These are phyloP conservation scores for Flueggea neowawraea DNA, from an alignment of 441 rosid species.

Conservation along the genomic window DNA sequence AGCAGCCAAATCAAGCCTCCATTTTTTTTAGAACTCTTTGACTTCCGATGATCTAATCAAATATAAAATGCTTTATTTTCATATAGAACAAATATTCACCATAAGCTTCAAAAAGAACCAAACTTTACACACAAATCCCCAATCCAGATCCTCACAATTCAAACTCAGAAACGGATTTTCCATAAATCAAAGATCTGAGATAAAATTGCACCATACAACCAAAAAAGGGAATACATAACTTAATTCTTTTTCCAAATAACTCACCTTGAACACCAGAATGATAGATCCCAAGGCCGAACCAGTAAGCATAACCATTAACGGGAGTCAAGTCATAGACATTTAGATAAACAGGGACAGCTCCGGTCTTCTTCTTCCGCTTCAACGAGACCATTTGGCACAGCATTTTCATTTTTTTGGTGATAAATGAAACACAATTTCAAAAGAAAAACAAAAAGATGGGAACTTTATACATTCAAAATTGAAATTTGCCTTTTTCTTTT, in stretches of 20 bases:
- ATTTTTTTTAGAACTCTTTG: too few relatives aligned
- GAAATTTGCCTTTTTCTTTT: too few relatives aligned
- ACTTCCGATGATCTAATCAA: too few relatives aligned
- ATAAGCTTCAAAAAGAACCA: too few relatives aligned
- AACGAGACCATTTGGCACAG: slow-evolving; percentile 48
- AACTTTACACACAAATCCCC: not conserved
- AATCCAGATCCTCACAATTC: slow-evolving; percentile 10
- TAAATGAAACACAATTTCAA: too few relatives aligned
- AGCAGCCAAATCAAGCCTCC: not conserved
- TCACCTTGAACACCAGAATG: slow-evolving; percentile 97
- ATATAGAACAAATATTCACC: too few relatives aligned
- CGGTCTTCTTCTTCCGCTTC: slow-evolving; percentile 60
- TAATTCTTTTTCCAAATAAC: not conserved
- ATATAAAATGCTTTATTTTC: too few relatives aligned
- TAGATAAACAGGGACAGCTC: slow-evolving; percentile 72
- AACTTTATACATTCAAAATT: too few relatives aligned
- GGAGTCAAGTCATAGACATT: slow-evolving; percentile 94
- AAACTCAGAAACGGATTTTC: slow-evolving; percentile 1
- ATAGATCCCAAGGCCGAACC: slow-evolving; percentile 95
- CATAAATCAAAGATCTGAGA: slow-evolving; percentile 2
- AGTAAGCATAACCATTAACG: slow-evolving; percentile 87
- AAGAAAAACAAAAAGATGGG: too few relatives aligned
- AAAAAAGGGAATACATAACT: not conserved
- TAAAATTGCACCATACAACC: not conserved
- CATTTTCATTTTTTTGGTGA: slow-evolving; percentile 27